Conservation (phyloP, 2,329 filamentous ascomycete species). For the Pseudogymnoascus sp. region DNA sequence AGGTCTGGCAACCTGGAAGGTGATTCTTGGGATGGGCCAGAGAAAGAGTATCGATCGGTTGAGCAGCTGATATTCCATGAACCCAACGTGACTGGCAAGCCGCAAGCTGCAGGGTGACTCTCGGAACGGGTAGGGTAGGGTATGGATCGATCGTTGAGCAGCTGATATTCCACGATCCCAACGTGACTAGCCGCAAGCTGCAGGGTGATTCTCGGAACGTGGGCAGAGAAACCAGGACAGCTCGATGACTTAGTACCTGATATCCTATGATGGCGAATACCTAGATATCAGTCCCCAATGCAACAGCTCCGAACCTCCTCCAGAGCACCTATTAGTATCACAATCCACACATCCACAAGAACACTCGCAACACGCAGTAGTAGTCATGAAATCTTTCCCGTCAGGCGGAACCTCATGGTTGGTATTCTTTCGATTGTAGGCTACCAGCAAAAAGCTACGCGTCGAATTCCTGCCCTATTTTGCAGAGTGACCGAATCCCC, state of each 20-base stretch:
- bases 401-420: conserved; percentile 11
- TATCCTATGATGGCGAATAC: neutral
- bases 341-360: neutral
- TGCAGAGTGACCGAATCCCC: conserved; percentile 43
- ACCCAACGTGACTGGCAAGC: too few species aligned
- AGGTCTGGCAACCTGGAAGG: neutral
- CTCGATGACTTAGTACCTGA: too few species aligned
- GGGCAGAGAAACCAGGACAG: too few species aligned
- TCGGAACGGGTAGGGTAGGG: neutral
- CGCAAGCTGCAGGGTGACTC: neutral
- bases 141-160: neutral
- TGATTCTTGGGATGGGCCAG: neutral
- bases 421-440: conserved; percentile 44
- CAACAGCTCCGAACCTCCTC: neutral
- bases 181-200: neutral
- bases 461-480: conserved; percentile 44
- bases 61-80: neutral
- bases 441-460: conserved; percentile 46
- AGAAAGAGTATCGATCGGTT: neutral
- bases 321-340: neutral
- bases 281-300: neutral
- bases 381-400: too few species aligned
- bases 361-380: neutral
- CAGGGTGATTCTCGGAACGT: too few species aligned
- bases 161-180: neutral